Base-by-base conservation (phyloP, 1,284 basidiomycete genomes). In the Malassezia brasiliensis region DNA sequence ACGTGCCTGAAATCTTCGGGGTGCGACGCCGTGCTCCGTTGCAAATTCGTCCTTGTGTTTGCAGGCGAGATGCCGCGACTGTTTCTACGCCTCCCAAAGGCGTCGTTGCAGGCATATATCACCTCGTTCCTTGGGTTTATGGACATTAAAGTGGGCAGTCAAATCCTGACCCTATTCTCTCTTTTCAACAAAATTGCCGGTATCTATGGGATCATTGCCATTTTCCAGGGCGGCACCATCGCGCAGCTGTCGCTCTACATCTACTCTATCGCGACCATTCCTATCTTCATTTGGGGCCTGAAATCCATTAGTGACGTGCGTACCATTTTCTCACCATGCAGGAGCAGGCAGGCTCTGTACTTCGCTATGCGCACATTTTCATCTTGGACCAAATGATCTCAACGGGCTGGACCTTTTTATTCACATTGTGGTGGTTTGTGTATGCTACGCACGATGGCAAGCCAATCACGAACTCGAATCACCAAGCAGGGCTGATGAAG, bases 161-260 rank as follows among this genome's bases (percentile, higher is more conserved):
- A 67, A 46, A 68, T 74, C 44, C 47, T 74, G 28, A 70, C 70
- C 1, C 59, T 74, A 0, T 74, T 74, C 41, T 69, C 69, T 1
- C 79, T 94, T 50, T 81, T 99, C 66, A 96, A 99, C 82, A 99
- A 99, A 78, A 91, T 91, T 50, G 93, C 93, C 14, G 93, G 93
- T 53, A 82, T 96, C 15, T 99, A 96, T 75, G 93, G 93, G 50
- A 83, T 99, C 62, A 85, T 98, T 49, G 90, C 90, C 14, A 81
- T 93, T 61, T 79, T 93, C 63, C 86, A 84, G 2, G 88, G 88
- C 36, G 90, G 89, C 20, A 85, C 88, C 8, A 85, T 90, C 64
- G 83, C 87, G 0, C 93, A 99, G 77, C 80, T 96, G 56, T 66
- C 64, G 5, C 60, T 75, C 32, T 98, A 98, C 76, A 79, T 90